A percentile compares a stretch with the other conserved stretches of the same genome.
phyloP scores from a whole-genome alignment of 305 asterid genomes.

The Fraxinus paxiana region DNA sequence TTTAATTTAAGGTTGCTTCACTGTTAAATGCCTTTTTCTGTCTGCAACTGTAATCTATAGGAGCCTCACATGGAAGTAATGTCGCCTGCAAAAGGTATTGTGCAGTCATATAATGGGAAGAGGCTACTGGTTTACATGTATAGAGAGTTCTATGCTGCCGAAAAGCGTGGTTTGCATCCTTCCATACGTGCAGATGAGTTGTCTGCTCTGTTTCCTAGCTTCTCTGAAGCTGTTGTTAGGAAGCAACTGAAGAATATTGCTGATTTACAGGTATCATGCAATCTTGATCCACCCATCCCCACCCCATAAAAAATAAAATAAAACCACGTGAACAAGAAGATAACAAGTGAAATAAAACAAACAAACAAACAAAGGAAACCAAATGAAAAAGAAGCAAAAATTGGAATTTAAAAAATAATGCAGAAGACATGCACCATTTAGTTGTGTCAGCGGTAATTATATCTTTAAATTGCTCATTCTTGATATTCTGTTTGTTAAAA shows the following conservation, averaged over 20 bases:
- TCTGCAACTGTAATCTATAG: constrained; percentile 39
- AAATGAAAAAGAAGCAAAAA: background rate
- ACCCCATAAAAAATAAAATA: background rate
- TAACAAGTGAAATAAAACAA: background rate
- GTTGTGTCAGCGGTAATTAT: constrained; percentile 12
- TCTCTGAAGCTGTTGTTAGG: constrained; percentile 75
- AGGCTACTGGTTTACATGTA: constrained; percentile 84
- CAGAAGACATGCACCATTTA: constrained; percentile 3
- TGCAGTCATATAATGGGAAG: constrained; percentile 80
- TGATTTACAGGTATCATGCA: constrained; percentile 67
- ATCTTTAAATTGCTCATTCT: constrained; percentile 17
- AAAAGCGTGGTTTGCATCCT: constrained; percentile 81
- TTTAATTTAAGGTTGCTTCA: background rate
- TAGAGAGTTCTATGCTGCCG: constrained; percentile 76
- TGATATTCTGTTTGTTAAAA: constrained; percentile 13
- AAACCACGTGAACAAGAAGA: background rate
- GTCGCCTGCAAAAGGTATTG: constrained; percentile 79
- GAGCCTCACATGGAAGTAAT: constrained; percentile 97
- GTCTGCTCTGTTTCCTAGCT: constrained; percentile 71
- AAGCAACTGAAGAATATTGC: constrained; percentile 85
- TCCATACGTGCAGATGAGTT: constrained; percentile 76
- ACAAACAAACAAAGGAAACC: background rate
- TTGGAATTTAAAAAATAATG: constrained; percentile 9
- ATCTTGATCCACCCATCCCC: background rate
- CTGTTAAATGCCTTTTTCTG: constrained; percentile 19